Conservation (phyloP, 202 grass and related monocot genomes). For the Saccharum hybrid region DNA sequence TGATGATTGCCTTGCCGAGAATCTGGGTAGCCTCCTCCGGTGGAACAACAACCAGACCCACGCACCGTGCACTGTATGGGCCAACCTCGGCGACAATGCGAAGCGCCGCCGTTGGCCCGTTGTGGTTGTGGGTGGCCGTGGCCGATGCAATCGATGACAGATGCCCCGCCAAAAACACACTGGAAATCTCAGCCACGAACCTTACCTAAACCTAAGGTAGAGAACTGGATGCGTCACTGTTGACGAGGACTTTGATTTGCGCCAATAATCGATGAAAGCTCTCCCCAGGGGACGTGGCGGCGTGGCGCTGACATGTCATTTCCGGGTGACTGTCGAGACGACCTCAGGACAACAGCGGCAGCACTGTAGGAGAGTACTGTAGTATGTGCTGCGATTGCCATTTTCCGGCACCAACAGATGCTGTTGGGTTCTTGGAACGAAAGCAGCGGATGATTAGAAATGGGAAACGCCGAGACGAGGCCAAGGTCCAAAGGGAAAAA, state of each 20-base stretch:
- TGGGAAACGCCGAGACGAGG: not conserved
- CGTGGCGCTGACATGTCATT: constrained; percentile 5
- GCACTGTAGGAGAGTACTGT: not conserved
- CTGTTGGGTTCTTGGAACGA: not conserved
- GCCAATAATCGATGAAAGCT: not conserved
- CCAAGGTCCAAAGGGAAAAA: not conserved
- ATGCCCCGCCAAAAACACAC: not conserved
- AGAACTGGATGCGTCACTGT: not conserved
- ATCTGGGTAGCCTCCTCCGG: too few species aligned
- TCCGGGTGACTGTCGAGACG: not conserved
- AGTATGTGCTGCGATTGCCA: not conserved
- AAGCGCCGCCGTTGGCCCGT: not conserved
- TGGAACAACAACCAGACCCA: not conserved
- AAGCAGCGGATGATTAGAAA: not conserved
- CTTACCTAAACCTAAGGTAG: not conserved
- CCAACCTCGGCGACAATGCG: not conserved
- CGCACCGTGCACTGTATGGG: not conserved
- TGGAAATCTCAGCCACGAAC: not conserved
- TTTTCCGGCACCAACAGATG: not conserved
- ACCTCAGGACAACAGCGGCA: not conserved
- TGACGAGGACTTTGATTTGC: not conserved
- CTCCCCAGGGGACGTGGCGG: not conserved
- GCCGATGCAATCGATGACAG: not conserved
- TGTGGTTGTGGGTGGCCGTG: not conserved
- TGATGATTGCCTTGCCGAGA: too few species aligned